Percentiles rank a stretch among this genome's conserved stretches.
These are phyloP conservation scores for Fallopia convolvulus DNA, from an alignment of 148 eudicot genomes.

Conservation along the genomic window DNA sequence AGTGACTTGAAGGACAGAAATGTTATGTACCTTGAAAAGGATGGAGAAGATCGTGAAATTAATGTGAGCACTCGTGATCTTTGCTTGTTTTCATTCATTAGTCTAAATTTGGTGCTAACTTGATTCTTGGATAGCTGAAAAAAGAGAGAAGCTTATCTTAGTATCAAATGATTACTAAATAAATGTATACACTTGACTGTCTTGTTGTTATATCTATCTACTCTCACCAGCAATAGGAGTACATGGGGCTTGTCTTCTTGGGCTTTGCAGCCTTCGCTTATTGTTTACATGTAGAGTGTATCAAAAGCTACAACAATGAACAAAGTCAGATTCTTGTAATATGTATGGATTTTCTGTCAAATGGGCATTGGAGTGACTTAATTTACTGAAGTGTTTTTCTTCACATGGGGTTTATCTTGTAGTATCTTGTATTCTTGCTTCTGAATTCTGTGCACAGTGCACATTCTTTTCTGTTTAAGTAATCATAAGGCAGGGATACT, in stretches of 20 bases:
- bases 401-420: neutral
- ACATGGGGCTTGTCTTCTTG: neutral
- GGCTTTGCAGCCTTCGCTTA: neutral
- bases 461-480: neutral
- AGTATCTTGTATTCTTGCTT: no score
- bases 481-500: neutral
- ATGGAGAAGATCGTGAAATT: conserved; percentile 90
- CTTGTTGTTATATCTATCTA: neutral
- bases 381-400: no score
- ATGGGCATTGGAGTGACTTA: no score
- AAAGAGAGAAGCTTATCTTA: neutral
- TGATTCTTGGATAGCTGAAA: neutral
- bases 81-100: neutral
- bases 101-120: neutral
- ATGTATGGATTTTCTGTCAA: neutral
- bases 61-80: conserved; percentile 41
- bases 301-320: neutral
- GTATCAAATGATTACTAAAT: neutral
- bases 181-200: neutral
- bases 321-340: neutral
- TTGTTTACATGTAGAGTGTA: neutral
- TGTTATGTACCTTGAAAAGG: conserved; percentile 80
- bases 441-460: no score
- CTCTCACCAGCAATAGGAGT: neutral
- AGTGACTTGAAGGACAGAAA: conserved; percentile 53